phyloP scores from a whole-genome alignment of 78 protist genomes.

The Speleostelium caveatum region DNA sequence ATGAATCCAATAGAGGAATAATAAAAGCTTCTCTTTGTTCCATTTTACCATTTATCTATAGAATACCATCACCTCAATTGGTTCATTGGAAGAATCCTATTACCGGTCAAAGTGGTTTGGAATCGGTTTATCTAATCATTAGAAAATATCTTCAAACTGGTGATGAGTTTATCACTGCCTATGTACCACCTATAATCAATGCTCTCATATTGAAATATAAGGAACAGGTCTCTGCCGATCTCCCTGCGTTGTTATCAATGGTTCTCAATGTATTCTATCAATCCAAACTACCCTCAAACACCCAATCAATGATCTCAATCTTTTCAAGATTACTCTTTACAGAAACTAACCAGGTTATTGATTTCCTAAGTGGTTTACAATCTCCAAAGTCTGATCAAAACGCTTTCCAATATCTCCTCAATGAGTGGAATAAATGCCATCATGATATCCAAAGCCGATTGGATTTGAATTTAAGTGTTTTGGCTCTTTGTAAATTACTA shows the following conservation, averaged over 20 bases:
- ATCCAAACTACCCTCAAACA: slow-evolving; percentile 25
- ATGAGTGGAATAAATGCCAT: slow-evolving; percentile 47
- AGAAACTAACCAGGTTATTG: neutral
- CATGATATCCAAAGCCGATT: slow-evolving; percentile 5
- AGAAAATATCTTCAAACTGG: neutral
- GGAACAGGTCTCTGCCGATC: neutral
- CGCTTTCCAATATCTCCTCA: slow-evolving; percentile 9
- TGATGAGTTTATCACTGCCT: slow-evolving; percentile 8
- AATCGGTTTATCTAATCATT: neutral
- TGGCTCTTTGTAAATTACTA: neutral
- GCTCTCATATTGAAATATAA: neutral
- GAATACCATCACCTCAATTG: neutral
- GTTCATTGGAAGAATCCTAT: slow-evolving; percentile 4
- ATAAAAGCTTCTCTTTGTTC: slow-evolving; percentile 1
- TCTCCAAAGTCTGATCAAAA: neutral
- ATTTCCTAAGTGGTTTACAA: slow-evolving; percentile 1
- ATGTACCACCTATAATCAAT: slow-evolving; percentile 26
- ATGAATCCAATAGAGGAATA: neutral
- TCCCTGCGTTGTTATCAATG: neutral
- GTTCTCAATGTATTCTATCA: neutral
- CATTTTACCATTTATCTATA: slow-evolving; percentile 13
- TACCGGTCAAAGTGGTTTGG: neutral
- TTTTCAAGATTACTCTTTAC: slow-evolving; percentile 37
- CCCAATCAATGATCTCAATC: slow-evolving; percentile 4
- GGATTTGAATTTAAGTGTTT: slow-evolving; percentile 12